Base-by-base conservation (phyloP, 805 yeast genomes). In the Vanderwaltozyma tropicalis region DNA sequence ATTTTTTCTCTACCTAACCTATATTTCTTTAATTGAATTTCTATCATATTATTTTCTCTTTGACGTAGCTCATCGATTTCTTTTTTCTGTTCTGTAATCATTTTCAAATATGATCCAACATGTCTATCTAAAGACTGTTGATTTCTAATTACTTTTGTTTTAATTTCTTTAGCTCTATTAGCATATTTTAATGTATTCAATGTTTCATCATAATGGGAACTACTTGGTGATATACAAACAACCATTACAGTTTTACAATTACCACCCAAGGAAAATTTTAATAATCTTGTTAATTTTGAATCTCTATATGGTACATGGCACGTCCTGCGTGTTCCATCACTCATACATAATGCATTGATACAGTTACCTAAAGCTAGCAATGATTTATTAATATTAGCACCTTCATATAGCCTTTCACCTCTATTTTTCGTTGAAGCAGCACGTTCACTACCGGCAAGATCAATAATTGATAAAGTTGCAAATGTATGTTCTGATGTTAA, bases 241-340 rank as follows among this genome's bases (percentile, higher is more conserved):
- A 89, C 84, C 97, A 89, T 89, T 4, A 86, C 88, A 0, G 97
- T 89, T 55, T 83, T 81, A 61, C 97, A 89, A 54, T 86, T 85
- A 0, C 96, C 96, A 3, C 96, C 96, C 12, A 89, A 64, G 0
- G 96, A 87, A 53, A 84, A 86, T 55, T 88, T 86, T 39, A 89
- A 68, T 35, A 89, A 65, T 46, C 97, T 64, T 0, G 97, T 89
- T 38, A 89, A 66, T 51, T 88, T 88, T 7, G 95, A 85, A 56
- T 89, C 94, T 48, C 97, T 64, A 58, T 84, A 89, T 0, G 97
- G 97, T 10, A 89, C 74, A 62, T 87, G 96, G 45, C 72, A 42
- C 39, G 50, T 67, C 41, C 74, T 62, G 49, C 72, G 69, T 40
- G 72, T 62, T 35, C 73, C 65, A 40, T 78, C 68, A 5, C 76